Evolutionary conservation across 2,329 filamentous ascomycete genomes (phyloP), one percentile per base, ranked within the genome.

Genomic region (Geosmithia morbida): DNA sequence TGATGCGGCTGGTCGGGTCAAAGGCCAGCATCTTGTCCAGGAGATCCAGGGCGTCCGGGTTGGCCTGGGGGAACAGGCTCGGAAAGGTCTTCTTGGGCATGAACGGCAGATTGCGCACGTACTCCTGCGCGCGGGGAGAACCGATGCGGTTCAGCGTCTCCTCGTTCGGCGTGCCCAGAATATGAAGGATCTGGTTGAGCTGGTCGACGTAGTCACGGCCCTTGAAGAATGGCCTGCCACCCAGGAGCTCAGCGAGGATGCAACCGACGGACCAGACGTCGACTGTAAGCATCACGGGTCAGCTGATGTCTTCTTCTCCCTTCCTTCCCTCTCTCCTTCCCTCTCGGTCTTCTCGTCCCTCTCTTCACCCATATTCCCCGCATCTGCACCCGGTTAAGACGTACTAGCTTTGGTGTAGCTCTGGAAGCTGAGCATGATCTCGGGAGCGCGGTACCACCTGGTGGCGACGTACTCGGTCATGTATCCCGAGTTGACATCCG

Each of bases 401-500:
- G 49, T 80, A 97, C 92, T 98, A 56, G 92, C 92, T 87, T 98
- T 98, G 59, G 92, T 98, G 68, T 98, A 98, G 71, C 88, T 96
- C 68, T 97, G 90, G 79, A 98, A 98, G 72, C 88, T 96, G 66
- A 98, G 72, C 92, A 98, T 98, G 57, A 98, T 98, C 67, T 98
- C 92, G 5, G 92, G 92, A 3, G 92, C 92, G 68, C 76, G 74
- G 59, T 80, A 98, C 92, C 92, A 98, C 70, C 92, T 79, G 46
- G 92, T 98, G 46, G 92, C 92, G 48, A 98, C 92, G 60, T 98
- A 98, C 68, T 98, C 92, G 11, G 92, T 98, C 92, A 98, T 97
- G 68, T 97, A 98, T 19, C 92, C 92, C 17, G 92, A 92, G 63
- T 97, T 97, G 69, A 98, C 90, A 65, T 98, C 87, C 1, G 92